These are phyloP conservation scores for Pyracantha coccinea DNA, from an alignment of 331 rosid genomes.

Conservation along the genomic window DNA sequence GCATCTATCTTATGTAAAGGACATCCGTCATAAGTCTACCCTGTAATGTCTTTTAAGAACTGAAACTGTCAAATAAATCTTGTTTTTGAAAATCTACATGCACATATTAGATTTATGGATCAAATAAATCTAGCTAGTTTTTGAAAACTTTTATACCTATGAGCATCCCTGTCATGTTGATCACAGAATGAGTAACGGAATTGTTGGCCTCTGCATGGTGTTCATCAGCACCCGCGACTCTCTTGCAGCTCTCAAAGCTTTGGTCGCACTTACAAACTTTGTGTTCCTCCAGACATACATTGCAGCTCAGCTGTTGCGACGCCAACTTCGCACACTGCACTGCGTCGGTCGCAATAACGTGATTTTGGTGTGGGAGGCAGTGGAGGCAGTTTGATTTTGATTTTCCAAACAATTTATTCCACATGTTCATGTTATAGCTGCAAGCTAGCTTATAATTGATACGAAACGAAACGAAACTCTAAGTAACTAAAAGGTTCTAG, in stretches of 20 bases:
- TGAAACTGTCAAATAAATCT: no score
- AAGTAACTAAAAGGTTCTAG: background rate
- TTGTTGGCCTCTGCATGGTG: constrained; percentile 33
- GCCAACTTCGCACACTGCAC: constrained; percentile 15
- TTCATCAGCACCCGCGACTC: background rate
- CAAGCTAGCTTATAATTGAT: no score
- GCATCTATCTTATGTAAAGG: no score
- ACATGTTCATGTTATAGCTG: background rate
- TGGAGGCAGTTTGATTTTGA: constrained; percentile 1
- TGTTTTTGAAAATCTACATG: background rate
- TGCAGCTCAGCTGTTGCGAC: constrained; percentile 8
- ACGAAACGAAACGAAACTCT: no score
- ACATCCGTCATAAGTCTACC: no score
- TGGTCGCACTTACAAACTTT: constrained; percentile 19
- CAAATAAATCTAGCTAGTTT: background rate
- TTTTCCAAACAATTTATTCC: constrained; percentile 18
- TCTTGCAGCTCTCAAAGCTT: background rate
- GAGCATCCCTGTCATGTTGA: constrained; percentile 87
- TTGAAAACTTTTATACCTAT: constrained; percentile 29
- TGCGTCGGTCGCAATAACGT: constrained; percentile 10
- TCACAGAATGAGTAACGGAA: constrained; percentile 49
- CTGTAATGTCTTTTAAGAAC: no score
- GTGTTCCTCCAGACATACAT: constrained; percentile 45
- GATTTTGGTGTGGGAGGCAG: constrained; percentile 12
- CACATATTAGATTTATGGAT: background rate